Evolutionary conservation across 441 rosid genomes (phyloP).

Genomic region (Croton setiger): DNA sequence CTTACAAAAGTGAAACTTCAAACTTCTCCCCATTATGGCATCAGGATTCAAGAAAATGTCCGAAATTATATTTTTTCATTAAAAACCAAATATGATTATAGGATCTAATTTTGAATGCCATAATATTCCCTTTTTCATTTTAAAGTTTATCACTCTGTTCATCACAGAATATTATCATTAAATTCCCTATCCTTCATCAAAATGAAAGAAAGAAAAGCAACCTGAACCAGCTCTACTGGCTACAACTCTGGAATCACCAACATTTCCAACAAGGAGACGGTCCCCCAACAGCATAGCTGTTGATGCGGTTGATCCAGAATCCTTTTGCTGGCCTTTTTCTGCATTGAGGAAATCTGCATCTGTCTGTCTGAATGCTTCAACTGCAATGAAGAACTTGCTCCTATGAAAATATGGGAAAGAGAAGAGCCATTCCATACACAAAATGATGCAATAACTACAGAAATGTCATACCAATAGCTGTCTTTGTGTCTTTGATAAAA

Average conservation of each 20-base stretch:
- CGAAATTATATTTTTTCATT: not conserved
- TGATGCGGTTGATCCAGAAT: conserved; percentile 85
- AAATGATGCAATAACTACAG: not conserved
- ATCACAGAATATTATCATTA: not conserved
- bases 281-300: conserved; percentile 72
- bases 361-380: conserved; percentile 61
- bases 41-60: not conserved
- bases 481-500: conserved; percentile 60
- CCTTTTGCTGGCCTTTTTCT: conserved; percentile 59
- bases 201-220: conserved; percentile 19
- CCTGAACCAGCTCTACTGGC: conserved; percentile 72
- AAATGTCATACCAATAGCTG: conserved; percentile 64
- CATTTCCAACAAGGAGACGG: conserved; percentile 79
- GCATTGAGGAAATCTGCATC: conserved; percentile 63
- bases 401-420: conserved; percentile 2
- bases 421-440: not conserved
- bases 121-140: not conserved
- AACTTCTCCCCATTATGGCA: not conserved
- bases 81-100: not conserved
- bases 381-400: conserved; percentile 36
- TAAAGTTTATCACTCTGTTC: not conserved
- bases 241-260: conserved; percentile 91
- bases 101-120: not conserved
- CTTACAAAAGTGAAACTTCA: not conserved
- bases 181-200: not conserved